phyloP scores from a whole-genome alignment of 257 asterid species.

The Misopates orontium region DNA sequence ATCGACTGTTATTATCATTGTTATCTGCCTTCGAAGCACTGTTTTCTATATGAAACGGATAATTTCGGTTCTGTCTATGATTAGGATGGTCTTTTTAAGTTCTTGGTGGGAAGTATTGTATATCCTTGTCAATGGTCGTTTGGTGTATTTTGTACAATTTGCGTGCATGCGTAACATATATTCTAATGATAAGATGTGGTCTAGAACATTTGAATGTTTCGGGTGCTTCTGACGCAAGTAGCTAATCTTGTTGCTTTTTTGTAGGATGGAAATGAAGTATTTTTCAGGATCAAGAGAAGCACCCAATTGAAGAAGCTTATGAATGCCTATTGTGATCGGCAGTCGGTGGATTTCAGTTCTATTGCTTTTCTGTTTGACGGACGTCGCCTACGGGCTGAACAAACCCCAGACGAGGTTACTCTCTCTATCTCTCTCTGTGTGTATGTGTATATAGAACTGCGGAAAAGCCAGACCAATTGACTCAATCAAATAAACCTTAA shows the following conservation, averaged over 20 bases:
- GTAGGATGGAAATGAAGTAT: slow-evolving; percentile 55
- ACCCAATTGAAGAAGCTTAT: slow-evolving; percentile 51
- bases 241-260: slow-evolving; percentile 4
- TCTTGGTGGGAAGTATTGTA: too few species aligned
- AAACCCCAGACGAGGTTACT: slow-evolving; percentile 65
- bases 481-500: too few species aligned
- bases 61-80: too few species aligned
- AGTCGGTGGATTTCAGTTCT: slow-evolving; percentile 43
- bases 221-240: neutral
- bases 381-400: slow-evolving; percentile 57
- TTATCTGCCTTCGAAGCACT: too few species aligned
- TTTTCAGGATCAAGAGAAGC: slow-evolving; percentile 56
- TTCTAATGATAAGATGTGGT: too few species aligned
- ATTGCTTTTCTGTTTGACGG: slow-evolving; percentile 60
- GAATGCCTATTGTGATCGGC: slow-evolving; percentile 54
- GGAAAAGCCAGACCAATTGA: too few species aligned
- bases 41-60: too few species aligned
- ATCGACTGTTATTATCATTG: too few species aligned
- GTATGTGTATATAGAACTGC: neutral
- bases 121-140: too few species aligned
- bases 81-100: too few species aligned
- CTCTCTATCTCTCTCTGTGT: slow-evolving; percentile 3
- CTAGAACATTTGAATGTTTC: too few species aligned
- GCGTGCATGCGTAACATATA: neutral
- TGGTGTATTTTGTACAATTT: neutral